Conservation (phyloP, 139 green algal species). For the Tetradesmus obliquus region DNA sequence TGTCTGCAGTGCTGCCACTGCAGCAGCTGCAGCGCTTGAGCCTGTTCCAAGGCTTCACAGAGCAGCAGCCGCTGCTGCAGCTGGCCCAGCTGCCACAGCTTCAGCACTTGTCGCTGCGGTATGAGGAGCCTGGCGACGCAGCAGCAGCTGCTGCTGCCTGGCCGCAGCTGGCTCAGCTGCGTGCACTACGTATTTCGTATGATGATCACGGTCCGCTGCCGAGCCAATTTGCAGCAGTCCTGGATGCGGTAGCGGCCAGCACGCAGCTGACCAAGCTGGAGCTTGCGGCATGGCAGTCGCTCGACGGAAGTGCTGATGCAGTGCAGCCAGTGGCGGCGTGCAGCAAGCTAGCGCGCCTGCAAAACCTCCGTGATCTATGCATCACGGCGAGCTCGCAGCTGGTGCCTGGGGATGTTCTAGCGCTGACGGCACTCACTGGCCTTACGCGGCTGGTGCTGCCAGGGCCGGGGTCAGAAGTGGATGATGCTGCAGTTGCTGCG, state of each 20-base stretch:
- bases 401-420: neutral
- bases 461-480: neutral
- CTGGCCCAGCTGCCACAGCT: neutral
- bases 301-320: neutral
- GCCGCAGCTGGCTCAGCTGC: neutral
- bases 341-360: neutral
- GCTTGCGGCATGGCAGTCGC: neutral
- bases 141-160: neutral
- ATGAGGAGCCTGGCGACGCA: neutral
- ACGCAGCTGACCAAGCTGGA: neutral
- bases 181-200: neutral
- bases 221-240: neutral
- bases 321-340: neutral
- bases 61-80: neutral
- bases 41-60: neutral
- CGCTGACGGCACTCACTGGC: neutral
- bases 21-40: neutral
- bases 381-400: neutral
- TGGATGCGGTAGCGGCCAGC: neutral
- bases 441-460: neutral
- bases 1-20: neutral
- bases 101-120: neutral
- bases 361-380: neutral
- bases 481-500: neutral
- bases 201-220: neutral